Conservation (phyloP, 179 eudicot species). For the Silene noctiflora region DNA sequence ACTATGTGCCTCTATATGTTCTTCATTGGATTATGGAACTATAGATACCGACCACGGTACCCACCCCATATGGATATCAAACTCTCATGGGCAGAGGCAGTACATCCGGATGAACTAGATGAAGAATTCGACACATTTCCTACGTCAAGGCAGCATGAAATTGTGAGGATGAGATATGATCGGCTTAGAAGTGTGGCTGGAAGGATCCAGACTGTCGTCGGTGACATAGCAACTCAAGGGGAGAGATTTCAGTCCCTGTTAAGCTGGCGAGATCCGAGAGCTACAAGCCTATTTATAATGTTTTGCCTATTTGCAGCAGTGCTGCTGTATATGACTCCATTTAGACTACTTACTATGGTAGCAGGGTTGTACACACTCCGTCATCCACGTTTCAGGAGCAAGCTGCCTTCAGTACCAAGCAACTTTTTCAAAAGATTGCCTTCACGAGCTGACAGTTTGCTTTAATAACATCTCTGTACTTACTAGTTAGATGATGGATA, state of each 20-base stretch:
- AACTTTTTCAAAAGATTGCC: conserved; percentile 40
- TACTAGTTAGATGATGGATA: neutral
- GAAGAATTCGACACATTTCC: conserved; percentile 44
- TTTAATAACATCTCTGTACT: conserved; percentile 8
- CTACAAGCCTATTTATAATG: conserved; percentile 35
- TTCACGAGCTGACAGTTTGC: conserved; percentile 42
- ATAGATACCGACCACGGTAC: conserved; percentile 37
- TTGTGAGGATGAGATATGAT: conserved; percentile 40
- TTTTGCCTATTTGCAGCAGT: conserved; percentile 38
- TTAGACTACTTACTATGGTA: conserved; percentile 33
- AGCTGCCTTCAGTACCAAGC: conserved; percentile 34
- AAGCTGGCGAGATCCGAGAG: conserved; percentile 42
- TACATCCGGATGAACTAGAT: conserved; percentile 40
- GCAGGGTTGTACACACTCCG: conserved; percentile 34
- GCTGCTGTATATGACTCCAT: conserved; percentile 36
- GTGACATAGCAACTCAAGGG: conserved; percentile 40
- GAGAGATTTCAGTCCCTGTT: conserved; percentile 40
- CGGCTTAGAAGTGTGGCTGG: conserved; percentile 43
- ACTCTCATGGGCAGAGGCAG: conserved; percentile 43
- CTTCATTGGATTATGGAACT: conserved; percentile 40
- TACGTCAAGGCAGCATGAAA: conserved; percentile 40
- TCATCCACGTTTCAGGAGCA: conserved; percentile 38
- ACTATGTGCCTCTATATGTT: conserved; percentile 46
- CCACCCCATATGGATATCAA: conserved; percentile 44
- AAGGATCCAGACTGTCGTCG: conserved; percentile 43